These are phyloP conservation scores for Niebla homalea DNA, from an alignment of 495 filamentous ascomycete genomes.

Conservation along the genomic window DNA sequence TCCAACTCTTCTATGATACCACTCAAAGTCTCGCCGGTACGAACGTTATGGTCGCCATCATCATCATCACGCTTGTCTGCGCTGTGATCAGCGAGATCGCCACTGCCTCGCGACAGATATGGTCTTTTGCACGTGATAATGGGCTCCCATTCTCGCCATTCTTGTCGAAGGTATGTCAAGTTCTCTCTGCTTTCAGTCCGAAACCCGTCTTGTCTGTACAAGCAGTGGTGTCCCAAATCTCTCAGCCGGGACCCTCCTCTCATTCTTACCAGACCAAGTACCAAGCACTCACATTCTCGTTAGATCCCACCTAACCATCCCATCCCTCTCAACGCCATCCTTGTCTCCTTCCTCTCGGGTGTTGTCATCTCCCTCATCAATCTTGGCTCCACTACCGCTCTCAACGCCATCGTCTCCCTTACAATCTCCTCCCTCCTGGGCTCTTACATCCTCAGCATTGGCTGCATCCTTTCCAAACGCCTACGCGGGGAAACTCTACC, in stretches of 20 bases:
- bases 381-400: conserved; percentile 41
- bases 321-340: conserved; percentile 40
- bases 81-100: conserved; percentile 41
- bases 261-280: neutral
- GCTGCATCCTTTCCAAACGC: conserved; percentile 33
- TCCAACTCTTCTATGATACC: conserved; percentile 41
- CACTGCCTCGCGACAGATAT: conserved; percentile 44
- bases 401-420: conserved; percentile 32
- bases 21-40: conserved; percentile 31
- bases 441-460: conserved; percentile 31
- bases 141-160: conserved; percentile 39
- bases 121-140: conserved; percentile 42
- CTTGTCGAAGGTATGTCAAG: conserved; percentile 6
- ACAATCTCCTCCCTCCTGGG: conserved; percentile 27
- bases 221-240: neutral
- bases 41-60: conserved; percentile 36
- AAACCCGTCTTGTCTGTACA: neutral
- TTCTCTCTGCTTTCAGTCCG: neutral
- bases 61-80: conserved; percentile 35
- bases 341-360: conserved; percentile 30
- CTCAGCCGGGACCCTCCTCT: neutral
- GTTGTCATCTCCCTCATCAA: conserved; percentile 35
- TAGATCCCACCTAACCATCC: conserved; percentile 21
- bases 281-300: too few species aligned
- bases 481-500: conserved; percentile 28